Percentiles rank a stretch among this genome's conserved stretches.
These are phyloP conservation scores for Botrytis aclada DNA, from an alignment of 2,329 filamentous ascomycete species.

Conservation along the genomic window DNA sequence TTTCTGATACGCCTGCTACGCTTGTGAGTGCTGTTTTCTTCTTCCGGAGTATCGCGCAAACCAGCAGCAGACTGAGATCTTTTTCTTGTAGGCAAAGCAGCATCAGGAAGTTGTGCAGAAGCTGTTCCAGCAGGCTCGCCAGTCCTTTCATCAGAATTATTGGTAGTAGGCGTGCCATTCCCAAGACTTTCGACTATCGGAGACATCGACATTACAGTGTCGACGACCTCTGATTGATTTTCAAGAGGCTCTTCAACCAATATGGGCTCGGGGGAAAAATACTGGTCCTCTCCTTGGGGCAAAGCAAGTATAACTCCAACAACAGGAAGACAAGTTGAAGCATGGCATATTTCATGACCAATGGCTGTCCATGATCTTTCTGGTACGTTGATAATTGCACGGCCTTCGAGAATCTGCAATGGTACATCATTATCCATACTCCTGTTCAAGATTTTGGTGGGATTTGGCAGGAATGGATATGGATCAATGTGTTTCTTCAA, in stretches of 20 bases:
- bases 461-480: constrained; percentile 59
- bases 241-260: constrained; percentile 5
- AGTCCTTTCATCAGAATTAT: constrained; percentile 25
- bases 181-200: constrained; percentile 26
- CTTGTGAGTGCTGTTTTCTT: constrained; percentile 57
- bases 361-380: constrained; percentile 33
- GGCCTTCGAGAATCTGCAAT: constrained; percentile 21
- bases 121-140: constrained; percentile 29
- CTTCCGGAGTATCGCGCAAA: constrained; percentile 53
- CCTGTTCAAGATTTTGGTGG: constrained; percentile 37
- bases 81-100: constrained; percentile 47
- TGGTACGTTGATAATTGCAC: constrained; percentile 26
- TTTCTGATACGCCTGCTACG: constrained; percentile 64
- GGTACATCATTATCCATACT: constrained; percentile 7
- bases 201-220: constrained; percentile 28
- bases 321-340: constrained; percentile 25
- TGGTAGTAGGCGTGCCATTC: constrained; percentile 22
- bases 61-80: constrained; percentile 62
- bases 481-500: constrained; percentile 58
- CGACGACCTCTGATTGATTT: constrained; percentile 34
- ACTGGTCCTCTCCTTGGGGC: constrained; percentile 23
- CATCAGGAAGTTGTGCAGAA: constrained; percentile 29
- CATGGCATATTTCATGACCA: constrained; percentile 31
- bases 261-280: not conserved
- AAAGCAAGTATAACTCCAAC: constrained; percentile 29